These are phyloP conservation scores for Fusarium dimerum DNA, from an alignment of 2,329 filamentous ascomycete species.

Conservation along the genomic window DNA sequence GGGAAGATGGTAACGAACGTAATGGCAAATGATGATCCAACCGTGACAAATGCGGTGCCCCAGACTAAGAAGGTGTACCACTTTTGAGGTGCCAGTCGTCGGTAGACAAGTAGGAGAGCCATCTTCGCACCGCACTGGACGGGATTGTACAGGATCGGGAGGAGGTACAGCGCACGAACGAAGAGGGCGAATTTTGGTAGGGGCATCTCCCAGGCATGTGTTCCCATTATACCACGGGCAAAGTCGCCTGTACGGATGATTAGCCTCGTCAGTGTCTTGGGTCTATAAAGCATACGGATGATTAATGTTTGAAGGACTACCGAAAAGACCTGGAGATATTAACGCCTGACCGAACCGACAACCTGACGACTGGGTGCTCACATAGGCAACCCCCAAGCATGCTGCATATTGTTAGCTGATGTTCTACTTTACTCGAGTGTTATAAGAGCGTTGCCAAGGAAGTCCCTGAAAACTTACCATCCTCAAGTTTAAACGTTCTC, in stretches of 20 bases:
- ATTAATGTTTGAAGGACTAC: constrained; percentile 11
- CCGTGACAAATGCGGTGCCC: constrained; percentile 3
- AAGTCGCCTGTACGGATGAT: constrained; percentile 7
- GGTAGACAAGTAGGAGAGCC: constrained; percentile 8
- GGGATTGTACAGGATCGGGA: constrained; percentile 16
- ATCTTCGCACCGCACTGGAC: constrained; percentile 10
- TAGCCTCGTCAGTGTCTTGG: background rate
- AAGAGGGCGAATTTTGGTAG: constrained; percentile 8
- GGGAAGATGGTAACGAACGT: constrained; percentile 12
- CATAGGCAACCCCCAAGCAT: constrained; percentile 11
- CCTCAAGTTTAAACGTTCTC: constrained; percentile 6
- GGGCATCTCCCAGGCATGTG: constrained; percentile 18
- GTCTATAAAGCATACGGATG: constrained; percentile 3
- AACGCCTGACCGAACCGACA: too few species aligned
- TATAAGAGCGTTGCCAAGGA: too few species aligned
- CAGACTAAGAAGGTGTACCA: constrained; percentile 10
- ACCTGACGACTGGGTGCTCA: background rate
- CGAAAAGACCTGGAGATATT: constrained; percentile 5
- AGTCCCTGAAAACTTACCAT: background rate
- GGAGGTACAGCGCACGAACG: constrained; percentile 2
- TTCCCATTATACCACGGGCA: constrained; percentile 10
- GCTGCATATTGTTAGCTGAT: background rate
- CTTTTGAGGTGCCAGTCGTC: constrained; percentile 4
- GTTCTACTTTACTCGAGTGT: too few species aligned
- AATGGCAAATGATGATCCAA: constrained; percentile 12